Evolutionary conservation across 768 basidiomycete species (phyloP), one percentile per base, ranked within the genome.

Genomic region (Crepidotus variabilis): DNA sequence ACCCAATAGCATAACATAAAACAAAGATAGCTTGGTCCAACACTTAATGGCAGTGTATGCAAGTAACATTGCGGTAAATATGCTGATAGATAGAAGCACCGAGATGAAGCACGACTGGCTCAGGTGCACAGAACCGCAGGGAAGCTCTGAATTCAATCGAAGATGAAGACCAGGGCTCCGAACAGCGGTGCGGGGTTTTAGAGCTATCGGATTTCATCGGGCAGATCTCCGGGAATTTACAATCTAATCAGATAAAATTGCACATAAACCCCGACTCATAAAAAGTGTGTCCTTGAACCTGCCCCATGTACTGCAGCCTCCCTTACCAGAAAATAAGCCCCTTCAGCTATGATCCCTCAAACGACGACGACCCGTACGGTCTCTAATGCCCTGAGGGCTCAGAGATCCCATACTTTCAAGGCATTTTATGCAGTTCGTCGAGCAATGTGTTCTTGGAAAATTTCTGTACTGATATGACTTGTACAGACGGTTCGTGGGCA

Each of bases 341-440:
- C 47, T 56, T 61, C 57, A 56, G 54, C 61, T 35, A 78, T 81
- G 72, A 73, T 78, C 34, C 69, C 74, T 47, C 72, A 74, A 57
- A 64, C 62, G 61, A 51, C 70, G 57, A 47, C 64, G 28, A 67
- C 77, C 45, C 64, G 71, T 48, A 63, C 63, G n/a, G 62, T 71
- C 35, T 55, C 72, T 56, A 56, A 71, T 58, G 67, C 74, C 50
- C 62, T 74, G 60, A 65, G 67, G 43, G 57, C 72, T 16, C 72
- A 64, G 52, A 75, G 75, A 47, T 67, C 70, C 20, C 74, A 74
- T 32, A 70, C 78, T 1, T 76, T 74, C 65, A 79, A 70, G 50
- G 82, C 84, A 2, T 81, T 76, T 58, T 84, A 83, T 63, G 81
- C 85, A 11, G 85, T 87, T 56, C 34, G 80, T 75, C 36, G 52